Base-by-base conservation (phyloP, 441 rosid species). In the Kokia cookei region DNA sequence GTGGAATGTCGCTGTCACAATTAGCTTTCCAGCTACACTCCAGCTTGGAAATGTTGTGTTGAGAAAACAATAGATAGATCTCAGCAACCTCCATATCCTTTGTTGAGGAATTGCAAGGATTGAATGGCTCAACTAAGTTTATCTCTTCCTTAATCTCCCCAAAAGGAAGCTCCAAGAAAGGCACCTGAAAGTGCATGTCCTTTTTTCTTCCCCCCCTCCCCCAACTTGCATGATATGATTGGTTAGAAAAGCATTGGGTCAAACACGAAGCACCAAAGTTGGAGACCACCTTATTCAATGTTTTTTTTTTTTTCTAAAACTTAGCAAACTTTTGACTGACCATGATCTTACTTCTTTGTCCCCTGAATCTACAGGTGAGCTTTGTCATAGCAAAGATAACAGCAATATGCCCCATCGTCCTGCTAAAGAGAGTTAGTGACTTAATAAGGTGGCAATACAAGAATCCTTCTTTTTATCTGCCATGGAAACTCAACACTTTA, bases 371-470 rank as follows among this genome's bases (percentile, higher is more conserved):
- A 9, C 89, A 93, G 98, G 86, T 87, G 77, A 89, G 97, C 79
- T 88, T 76, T 70, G 87, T 89, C 73, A 84, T 84, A 14, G 85
- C 82, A 27, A 91, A 93, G 77, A 78, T 93, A 14, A 84, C 96
- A 2, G 98, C 97, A 51, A 86, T 91, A 51, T 89, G 89, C 82
- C 91, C 90, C 27, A 81, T 87, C 73, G 72, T 66, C 7, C 24
- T 91, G 61, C 78, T 93, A 3, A 79, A 79, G 76, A 79, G 88
- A 73, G 85, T 89, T 2, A 86, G 96, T 67, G 93, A 91, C 75
- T 80, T 91, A 65, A 83, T 91, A 8, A 82, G 98, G 71, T 93
- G 98, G 98, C 92, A 93, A 76, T 71, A 90, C 73, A 86, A 77
- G 74, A 75, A 89, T 74, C 89, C 96, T 7, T 83, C 82, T 29